Percentiles rank a stretch among this genome's conserved stretches.
phyloP scores from a whole-genome alignment of 164 flowering plant genomes.

The Stephania yunnanensis region DNA sequence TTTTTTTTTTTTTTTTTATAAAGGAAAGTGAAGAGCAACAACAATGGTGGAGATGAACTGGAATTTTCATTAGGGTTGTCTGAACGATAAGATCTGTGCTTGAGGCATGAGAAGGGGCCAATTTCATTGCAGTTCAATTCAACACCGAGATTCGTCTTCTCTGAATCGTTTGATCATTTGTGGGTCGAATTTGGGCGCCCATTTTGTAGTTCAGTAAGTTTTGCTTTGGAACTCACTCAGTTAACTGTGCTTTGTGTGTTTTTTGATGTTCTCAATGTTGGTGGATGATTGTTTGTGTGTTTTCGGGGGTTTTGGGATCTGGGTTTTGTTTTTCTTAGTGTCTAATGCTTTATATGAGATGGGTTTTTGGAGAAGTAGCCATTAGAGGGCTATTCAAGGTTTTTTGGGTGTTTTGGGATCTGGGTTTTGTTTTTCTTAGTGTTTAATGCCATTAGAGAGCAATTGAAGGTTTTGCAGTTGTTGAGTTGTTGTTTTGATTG shows the following conservation, averaged over 20 bases:
- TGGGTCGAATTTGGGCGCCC: neutral
- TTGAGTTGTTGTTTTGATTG: neutral
- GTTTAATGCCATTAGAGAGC: constrained; percentile 5
- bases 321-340: constrained; percentile 11
- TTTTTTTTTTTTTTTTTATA: neutral
- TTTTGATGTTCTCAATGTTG: neutral
- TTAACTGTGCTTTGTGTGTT: neutral
- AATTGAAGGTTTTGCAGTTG: neutral
- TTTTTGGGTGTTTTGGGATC: constrained; percentile 11
- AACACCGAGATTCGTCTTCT: neutral
- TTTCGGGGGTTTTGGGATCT: constrained; percentile 12
- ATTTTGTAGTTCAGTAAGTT: constrained; percentile 1
- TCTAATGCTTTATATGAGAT: neutral
- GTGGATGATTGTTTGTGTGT: neutral
- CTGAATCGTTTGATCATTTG: neutral
- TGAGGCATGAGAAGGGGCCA: neutral
- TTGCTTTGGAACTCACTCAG: neutral
- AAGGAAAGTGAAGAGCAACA: neutral
- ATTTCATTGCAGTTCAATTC: neutral
- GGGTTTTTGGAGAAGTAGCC: constrained; percentile 9
- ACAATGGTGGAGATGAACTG: neutral
- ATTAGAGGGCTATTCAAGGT: constrained; percentile 2
- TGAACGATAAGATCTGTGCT: neutral
- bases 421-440: constrained; percentile 11
- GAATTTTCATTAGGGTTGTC: neutral